A percentile compares a stretch with the other conserved stretches of the same genome.
Conservation (phyloP, 2,329 filamentous ascomycete genomes). For the Dactylellina haptotyla region DNA sequence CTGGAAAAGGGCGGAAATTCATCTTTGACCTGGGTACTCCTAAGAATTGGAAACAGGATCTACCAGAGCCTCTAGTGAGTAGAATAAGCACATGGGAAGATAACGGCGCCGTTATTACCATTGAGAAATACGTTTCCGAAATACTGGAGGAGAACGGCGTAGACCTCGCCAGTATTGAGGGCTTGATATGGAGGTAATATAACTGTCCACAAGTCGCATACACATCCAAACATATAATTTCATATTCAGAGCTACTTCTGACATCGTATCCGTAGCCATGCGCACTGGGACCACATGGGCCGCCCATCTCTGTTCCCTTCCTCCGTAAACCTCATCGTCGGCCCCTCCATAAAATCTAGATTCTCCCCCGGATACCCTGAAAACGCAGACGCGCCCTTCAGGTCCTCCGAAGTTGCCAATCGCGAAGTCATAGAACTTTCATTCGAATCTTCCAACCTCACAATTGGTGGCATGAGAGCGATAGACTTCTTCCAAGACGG, state of each 20-base stretch:
- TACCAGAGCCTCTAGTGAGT: conserved; percentile 11
- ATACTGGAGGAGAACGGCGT: conserved; percentile 28
- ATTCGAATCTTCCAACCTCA: conserved; percentile 59
- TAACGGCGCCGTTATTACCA: conserved; percentile 18
- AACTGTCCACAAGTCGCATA: too few species aligned
- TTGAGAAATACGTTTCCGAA: conserved; percentile 41
- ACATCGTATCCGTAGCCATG: conserved; percentile 60
- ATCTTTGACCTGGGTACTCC: conserved; percentile 43
- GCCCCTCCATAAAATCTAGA: conserved; percentile 60
- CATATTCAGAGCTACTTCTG: too few species aligned
- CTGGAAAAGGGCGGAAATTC: conserved; percentile 1
- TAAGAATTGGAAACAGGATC: conserved; percentile 32
- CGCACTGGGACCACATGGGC: conserved; percentile 71
- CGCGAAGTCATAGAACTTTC: conserved; percentile 61
- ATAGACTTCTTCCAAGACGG: conserved; percentile 69
- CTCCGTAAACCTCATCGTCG: conserved; percentile 66
- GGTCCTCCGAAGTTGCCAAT: conserved; percentile 57
- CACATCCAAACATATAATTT: too few species aligned
- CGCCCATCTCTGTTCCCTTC: conserved; percentile 66
- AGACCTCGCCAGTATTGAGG: conserved; percentile 15
- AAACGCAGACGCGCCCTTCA: conserved; percentile 61
- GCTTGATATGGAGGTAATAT: conserved; percentile 37
- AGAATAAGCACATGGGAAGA: conserved; percentile 33
- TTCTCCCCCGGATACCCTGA: conserved; percentile 64
- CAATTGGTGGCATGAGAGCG: conserved; percentile 65